Evolutionary conservation across 805 yeast species (phyloP), one percentile per base, ranked within the genome.

Genomic region (Yamadazyma laniorum): DNA sequence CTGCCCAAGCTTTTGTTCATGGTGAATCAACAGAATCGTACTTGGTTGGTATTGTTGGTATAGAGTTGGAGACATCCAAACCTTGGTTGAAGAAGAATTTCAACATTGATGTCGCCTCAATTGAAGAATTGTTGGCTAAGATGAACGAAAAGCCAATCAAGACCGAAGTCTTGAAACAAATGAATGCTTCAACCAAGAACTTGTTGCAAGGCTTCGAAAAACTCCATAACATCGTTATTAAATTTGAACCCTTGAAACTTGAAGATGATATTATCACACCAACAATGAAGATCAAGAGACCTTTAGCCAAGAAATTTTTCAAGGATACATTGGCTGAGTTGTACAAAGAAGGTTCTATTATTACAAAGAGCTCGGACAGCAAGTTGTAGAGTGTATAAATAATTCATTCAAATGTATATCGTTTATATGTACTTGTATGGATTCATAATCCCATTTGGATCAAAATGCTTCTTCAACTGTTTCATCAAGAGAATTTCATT

Each of bases 391-490:
- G 9, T 18, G 13, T 31, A 17, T 18, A 34, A 15, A 18, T 27
- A 4, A 22, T 19, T 6, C 27, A 15, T 35, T 29, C 17, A 32
- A n/a, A 16, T 14, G 28, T 31, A 23, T 4, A 16, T n/a, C n/a
- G n/a, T 17, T 42, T 67, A 84, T 32, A 89, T 70, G 57, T 90
- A 93, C 62, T 91, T 91, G 70, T 91, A 93, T 18, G 99, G 99
- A 60, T 93, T 93, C 74, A 93, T 63, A 53, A 93, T 93, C 16
- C 82, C 85, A 39, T 87, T 84, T 48, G 97, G 97, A 69, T 93
- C 99, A 56, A 79, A 90, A 49, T 77, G 79, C n/a, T 70, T 51
- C 67, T 91, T 93, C 51, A 93, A 63, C 27, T 79, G 79, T 58
- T 81, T 82, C 75, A 93, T 90, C 67, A 89, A 59, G 28, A 68